Conservation (phyloP, 495 filamentous ascomycete genomes). For the Penicillium odoratum region DNA sequence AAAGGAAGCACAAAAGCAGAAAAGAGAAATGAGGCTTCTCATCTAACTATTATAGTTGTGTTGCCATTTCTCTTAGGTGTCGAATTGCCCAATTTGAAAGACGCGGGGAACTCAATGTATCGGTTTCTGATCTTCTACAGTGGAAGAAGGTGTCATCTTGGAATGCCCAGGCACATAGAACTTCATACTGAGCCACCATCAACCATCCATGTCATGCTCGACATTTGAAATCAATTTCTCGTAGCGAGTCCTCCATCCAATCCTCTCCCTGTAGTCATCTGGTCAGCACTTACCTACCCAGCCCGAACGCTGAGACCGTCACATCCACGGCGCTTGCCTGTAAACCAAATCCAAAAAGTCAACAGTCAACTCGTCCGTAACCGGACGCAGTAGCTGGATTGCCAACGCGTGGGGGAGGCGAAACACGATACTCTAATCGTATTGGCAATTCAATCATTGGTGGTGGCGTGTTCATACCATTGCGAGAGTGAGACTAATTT, state of each 20-base stretch:
- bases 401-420: constrained; percentile 16
- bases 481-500: not conserved
- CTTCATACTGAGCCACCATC: constrained; percentile 56
- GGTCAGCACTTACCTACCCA: constrained; percentile 4
- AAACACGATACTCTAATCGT: constrained; percentile 26
- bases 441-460: constrained; percentile 23
- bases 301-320: constrained; percentile 19
- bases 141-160: constrained; percentile 44
- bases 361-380: constrained; percentile 22
- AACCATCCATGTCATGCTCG: constrained; percentile 46
- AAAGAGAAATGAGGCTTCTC: no score
- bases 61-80: no score
- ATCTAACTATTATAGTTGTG: no score
- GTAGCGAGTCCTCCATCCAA: constrained; percentile 22
- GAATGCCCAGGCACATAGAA: constrained; percentile 49
- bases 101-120: not conserved
- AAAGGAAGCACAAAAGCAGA: no score
- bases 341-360: constrained; percentile 14
- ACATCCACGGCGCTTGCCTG: constrained; percentile 17
- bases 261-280: constrained; percentile 4
- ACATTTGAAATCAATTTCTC: constrained; percentile 49
- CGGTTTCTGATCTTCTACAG: constrained; percentile 1
- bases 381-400: constrained; percentile 24
- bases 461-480: constrained; percentile 13
- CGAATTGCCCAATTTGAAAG: no score